phyloP scores from a whole-genome alignment of 768 basidiomycete species.

The Galerina marginata region DNA sequence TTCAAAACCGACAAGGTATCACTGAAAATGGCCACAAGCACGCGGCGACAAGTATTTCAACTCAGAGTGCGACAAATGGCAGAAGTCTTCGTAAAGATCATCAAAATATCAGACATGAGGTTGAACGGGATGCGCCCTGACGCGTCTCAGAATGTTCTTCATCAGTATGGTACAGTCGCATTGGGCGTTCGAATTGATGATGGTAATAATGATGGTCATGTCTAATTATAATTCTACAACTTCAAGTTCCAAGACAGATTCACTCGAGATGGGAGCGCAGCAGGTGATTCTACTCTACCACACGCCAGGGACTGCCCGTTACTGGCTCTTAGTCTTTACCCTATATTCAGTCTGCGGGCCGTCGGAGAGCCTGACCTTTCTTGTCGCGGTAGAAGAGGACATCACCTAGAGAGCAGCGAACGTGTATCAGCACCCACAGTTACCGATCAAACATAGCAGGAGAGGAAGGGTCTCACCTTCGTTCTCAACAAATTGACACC shows the following conservation, averaged over 20 bases:
- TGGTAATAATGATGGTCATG: too few relatives aligned
- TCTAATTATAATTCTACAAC: too few relatives aligned
- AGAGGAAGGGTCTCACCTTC: conserved; percentile 38
- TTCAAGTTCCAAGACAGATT: background rate
- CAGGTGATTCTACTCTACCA: background rate
- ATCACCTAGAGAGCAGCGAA: conserved; percentile 33
- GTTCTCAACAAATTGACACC: conserved; percentile 64
- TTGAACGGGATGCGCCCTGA: too few relatives aligned
- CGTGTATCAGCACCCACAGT: background rate
- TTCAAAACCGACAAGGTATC: too few relatives aligned
- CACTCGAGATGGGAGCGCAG: background rate
- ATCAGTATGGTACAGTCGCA: too few relatives aligned
- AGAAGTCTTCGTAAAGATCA: too few relatives aligned
- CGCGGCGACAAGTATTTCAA: too few relatives aligned
- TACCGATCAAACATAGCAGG: background rate
- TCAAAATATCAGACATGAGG: too few relatives aligned
- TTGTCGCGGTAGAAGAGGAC: conserved; percentile 52
- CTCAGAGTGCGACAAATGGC: too few relatives aligned
- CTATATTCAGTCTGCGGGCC: conserved; percentile 34
- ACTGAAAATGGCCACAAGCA: too few relatives aligned
- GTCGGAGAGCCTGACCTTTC: conserved; percentile 41
- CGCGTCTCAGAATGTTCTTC: too few relatives aligned
- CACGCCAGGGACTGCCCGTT: background rate
- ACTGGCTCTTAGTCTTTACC: conserved; percentile 19
- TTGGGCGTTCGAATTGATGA: too few relatives aligned